Evolutionary conservation across 129 eudicot species (phyloP).

Genomic region (Lonicera japonica): DNA sequence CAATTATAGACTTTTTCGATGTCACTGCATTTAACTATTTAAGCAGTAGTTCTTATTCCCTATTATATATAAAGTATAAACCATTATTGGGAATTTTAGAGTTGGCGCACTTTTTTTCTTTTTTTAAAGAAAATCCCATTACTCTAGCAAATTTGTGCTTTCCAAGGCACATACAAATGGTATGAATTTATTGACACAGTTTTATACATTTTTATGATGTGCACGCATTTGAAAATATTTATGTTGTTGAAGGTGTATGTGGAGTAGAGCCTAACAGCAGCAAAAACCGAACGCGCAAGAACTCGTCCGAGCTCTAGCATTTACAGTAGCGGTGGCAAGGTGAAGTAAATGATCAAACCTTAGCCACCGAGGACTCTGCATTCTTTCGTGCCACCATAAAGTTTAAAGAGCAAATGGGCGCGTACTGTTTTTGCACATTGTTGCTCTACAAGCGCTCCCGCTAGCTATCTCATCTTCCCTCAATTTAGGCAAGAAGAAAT

Average conservation of each 20-base stretch:
- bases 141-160: not conserved
- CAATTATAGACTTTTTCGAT: not conserved
- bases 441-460: not conserved
- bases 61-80: not conserved
- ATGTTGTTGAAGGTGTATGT: conserved; percentile 7
- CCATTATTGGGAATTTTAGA: not conserved
- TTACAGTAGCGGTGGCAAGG: not conserved
- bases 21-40: not conserved
- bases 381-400: not conserved
- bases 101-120: not conserved
- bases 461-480: conserved; percentile 13
- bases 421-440: too few relatives aligned
- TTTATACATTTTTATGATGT: too few relatives aligned
- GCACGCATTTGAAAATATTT: not conserved
- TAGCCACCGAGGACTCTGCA: not conserved
- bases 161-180: not conserved
- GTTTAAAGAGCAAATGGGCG: too few relatives aligned
- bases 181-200: not conserved
- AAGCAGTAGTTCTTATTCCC: not conserved
- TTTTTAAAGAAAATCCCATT: too few relatives aligned
- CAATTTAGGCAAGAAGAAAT: conserved; percentile 13
- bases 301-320: conserved; percentile 1
- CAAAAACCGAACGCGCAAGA: conserved; percentile 5
- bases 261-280: conserved; percentile 6
- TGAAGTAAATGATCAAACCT: conserved; percentile 1